Evolutionary conservation across 768 basidiomycete species (phyloP).

Genomic region (Sporobolomyces pararoseus): DNA sequence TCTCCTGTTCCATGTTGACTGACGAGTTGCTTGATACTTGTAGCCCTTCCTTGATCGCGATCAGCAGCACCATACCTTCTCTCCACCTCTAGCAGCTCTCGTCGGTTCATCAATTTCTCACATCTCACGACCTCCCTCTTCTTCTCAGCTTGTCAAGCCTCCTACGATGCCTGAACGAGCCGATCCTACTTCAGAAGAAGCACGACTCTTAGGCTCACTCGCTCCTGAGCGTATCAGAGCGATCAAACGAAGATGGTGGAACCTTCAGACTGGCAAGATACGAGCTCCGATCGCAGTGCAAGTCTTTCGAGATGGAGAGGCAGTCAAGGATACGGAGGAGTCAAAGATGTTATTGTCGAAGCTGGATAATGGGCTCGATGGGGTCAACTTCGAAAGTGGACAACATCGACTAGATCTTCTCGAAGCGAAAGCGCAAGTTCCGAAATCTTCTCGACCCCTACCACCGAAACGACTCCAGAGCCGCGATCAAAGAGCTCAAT

Average conservation of each 20-base stretch:
- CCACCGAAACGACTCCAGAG: conserved; percentile 29
- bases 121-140: conserved; percentile 17
- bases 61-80: neutral
- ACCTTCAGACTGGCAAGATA: conserved; percentile 28
- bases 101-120: conserved; percentile 27
- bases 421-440: neutral
- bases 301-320: neutral
- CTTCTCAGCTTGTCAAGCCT: conserved; percentile 23
- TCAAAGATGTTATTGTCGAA: neutral
- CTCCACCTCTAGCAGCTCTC: conserved; percentile 28
- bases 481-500: neutral
- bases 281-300: conserved; percentile 20
- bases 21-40: too few relatives aligned
- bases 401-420: conserved; percentile 1
- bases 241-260: conserved; percentile 30
- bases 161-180: conserved; percentile 36
- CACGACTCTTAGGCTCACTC: conserved; percentile 37
- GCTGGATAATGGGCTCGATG: neutral
- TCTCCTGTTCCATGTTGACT: too few relatives aligned
- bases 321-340: neutral
- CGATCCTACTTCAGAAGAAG: conserved; percentile 38
- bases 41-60: conserved; percentile 25
- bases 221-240: conserved; percentile 15
- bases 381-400: neutral
- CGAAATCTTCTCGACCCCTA: neutral